Evolutionary conservation across 2,329 filamentous ascomycete species (phyloP).

Genomic region (Thermothelomyces thermophilus): DNA sequence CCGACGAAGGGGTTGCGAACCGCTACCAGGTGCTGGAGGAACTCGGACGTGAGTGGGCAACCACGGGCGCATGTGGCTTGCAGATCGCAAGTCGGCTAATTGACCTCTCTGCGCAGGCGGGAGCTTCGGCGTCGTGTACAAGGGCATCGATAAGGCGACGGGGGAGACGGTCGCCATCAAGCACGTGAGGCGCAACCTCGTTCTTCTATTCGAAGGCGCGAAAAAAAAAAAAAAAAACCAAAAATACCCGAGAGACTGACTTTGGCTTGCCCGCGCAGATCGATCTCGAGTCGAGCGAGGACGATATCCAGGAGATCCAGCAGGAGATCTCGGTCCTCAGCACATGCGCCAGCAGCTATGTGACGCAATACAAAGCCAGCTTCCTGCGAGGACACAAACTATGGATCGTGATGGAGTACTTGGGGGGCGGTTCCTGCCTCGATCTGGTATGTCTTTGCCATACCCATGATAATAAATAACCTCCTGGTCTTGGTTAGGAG

Average conservation of each 20-base stretch:
- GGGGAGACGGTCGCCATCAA: conserved; percentile 96
- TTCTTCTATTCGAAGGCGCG: too few species aligned
- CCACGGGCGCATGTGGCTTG: background rate
- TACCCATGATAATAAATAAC: too few species aligned
- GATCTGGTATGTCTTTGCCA: conserved; percentile 61
- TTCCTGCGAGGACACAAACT: conserved; percentile 94
- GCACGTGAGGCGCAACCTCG: conserved; percentile 79
- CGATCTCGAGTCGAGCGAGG: conserved; percentile 95
- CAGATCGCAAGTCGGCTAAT: conserved; percentile 6
- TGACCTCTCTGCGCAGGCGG: conserved; percentile 54
- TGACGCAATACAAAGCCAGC: conserved; percentile 94
- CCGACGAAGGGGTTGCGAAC: conserved; percentile 63
- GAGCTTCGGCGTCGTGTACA: conserved; percentile 95
- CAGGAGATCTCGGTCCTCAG: conserved; percentile 93
- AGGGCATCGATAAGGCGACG: conserved; percentile 84
- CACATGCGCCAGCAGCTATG: conserved; percentile 87
- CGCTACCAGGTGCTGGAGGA: conserved; percentile 95
- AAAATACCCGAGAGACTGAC: too few species aligned
- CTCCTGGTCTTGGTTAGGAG: too few species aligned
- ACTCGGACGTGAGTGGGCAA: conserved; percentile 68
- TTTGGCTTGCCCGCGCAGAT: conserved; percentile 65
- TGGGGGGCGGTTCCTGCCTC: conserved; percentile 90
- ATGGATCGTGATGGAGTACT: conserved; percentile 99
- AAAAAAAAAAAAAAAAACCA: too few species aligned
- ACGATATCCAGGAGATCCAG: conserved; percentile 97